phyloP scores from a whole-genome alignment of 148 eudicot genomes.

The Heliosperma pusillum region DNA sequence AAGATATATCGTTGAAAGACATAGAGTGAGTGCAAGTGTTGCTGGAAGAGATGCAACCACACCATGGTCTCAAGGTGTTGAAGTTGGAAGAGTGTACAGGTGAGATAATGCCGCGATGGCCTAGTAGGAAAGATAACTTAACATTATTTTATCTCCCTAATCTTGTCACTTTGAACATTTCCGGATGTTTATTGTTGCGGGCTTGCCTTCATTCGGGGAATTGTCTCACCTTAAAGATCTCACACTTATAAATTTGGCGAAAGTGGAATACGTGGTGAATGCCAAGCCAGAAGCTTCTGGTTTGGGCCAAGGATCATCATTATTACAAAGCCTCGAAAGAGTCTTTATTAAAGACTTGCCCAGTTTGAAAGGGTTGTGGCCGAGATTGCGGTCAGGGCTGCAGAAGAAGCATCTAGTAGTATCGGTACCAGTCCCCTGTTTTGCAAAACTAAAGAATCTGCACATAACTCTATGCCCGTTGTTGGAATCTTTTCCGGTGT shows the following conservation, averaged over 20 bases:
- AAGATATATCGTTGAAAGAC: neutral
- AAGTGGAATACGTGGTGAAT: slow-evolving; percentile 17
- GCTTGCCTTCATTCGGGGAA: neutral
- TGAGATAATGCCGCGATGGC: neutral
- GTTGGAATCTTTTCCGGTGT: too few relatives aligned
- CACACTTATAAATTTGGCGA: neutral
- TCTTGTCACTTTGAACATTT: neutral
- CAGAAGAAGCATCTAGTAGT: neutral
- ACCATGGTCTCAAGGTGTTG: neutral
- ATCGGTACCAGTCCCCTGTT: too few relatives aligned
- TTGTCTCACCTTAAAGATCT: slow-evolving; percentile 1
- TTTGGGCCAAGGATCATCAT: neutral
- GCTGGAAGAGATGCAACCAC: neutral
- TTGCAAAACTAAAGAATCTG: too few relatives aligned
- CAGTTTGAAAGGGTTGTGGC: neutral
- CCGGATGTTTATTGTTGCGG: neutral
- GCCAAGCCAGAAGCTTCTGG: neutral
- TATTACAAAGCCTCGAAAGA: neutral
- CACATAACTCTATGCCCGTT: too few relatives aligned
- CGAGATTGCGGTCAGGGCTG: neutral
- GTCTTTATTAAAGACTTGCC: neutral
- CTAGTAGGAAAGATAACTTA: slow-evolving; percentile 10
- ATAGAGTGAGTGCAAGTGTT: neutral
- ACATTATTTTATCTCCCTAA: slow-evolving; percentile 9
- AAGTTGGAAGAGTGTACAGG: neutral